Base-by-base conservation (phyloP, 2,329 filamentous ascomycete species). In the Cercospora canescens region DNA sequence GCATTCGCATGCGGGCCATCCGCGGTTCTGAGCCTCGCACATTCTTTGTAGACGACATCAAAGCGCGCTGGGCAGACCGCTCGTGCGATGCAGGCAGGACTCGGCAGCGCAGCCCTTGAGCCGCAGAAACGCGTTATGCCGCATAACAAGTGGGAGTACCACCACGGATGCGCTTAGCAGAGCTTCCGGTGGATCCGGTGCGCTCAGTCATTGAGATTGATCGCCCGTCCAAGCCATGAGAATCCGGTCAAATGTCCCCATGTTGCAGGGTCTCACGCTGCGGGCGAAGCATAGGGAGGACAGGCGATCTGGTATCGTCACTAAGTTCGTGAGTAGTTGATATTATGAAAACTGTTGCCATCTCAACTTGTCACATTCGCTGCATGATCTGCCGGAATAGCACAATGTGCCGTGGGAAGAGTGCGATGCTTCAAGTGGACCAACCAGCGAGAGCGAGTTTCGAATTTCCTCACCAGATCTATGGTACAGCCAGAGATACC, bases 11-110 rank as follows among this genome's bases (percentile, higher is more conserved):
- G 69, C 79, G 81, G 55, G 83, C 83, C 11, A 81, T 77, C 61
- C 80, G 79, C 41, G 71, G 72, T 34, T 62, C 69, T 30, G 67
- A 75, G 69, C 71, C 75, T 58, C 75, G 74, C 4, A 75, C 80
- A 71, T 82, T 80, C 70, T 82, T 84, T 76, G 76, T 85, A 76
- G 84, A 85, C 68, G 78, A 83, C 64, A 71, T 86, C 63, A 69
- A 77, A 54, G 72, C 85, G 72, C 79, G 77, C 48, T 86, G 84
- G 84, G 79, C 76, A 63, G 81, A 86, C 75, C 81, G 81, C 67
- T 82, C 76, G 45, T 86, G 84, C 69, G 77, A 75, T 37, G 83
- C 84, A 60, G 84, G 89, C 85, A 73, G 91, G 91, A 0, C 90
- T 89, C 52, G 94, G 35, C 61, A 68, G 62, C 55, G 57, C 32